phyloP scores from a whole-genome alignment of 352 stramenopile species.

The Pseudoperonospora humuli region DNA sequence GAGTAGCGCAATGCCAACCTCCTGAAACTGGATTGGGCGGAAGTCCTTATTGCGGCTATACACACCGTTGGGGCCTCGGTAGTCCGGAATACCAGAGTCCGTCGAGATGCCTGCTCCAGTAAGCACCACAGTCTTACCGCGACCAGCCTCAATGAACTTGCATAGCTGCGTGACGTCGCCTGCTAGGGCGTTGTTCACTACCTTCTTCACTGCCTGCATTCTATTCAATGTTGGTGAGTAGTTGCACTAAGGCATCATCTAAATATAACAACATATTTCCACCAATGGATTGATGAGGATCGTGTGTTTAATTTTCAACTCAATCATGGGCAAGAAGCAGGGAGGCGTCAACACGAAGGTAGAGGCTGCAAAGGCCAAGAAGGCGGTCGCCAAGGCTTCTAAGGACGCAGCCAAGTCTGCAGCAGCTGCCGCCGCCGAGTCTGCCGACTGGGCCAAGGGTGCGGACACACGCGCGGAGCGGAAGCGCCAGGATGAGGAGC shows the following conservation, averaged over 20 bases:
- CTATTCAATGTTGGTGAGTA: not conserved
- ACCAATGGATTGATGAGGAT: not conserved
- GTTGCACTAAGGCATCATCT: not conserved
- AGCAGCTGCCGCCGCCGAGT: constrained; percentile 30
- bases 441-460: constrained; percentile 54
- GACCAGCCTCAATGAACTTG: constrained; percentile 44
- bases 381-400: constrained; percentile 38
- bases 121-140: constrained; percentile 66
- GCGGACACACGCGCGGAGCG: constrained; percentile 36
- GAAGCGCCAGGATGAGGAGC: constrained; percentile 47
- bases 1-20: constrained; percentile 57
- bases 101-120: constrained; percentile 95
- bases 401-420: constrained; percentile 54
- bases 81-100: constrained; percentile 96
- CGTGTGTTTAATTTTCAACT: no score
- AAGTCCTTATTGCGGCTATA: constrained; percentile 92
- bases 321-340: constrained; percentile 53
- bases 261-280: not conserved
- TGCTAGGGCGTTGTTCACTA: not conserved
- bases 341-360: constrained; percentile 61
- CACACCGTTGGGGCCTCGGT: constrained; percentile 90
- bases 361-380: constrained; percentile 65
- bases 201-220: constrained; percentile 9
- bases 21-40: constrained; percentile 93
- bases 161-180: constrained; percentile 33